phyloP scores from a whole-genome alignment of 148 eudicot genomes.

The Limonium bicolor region DNA sequence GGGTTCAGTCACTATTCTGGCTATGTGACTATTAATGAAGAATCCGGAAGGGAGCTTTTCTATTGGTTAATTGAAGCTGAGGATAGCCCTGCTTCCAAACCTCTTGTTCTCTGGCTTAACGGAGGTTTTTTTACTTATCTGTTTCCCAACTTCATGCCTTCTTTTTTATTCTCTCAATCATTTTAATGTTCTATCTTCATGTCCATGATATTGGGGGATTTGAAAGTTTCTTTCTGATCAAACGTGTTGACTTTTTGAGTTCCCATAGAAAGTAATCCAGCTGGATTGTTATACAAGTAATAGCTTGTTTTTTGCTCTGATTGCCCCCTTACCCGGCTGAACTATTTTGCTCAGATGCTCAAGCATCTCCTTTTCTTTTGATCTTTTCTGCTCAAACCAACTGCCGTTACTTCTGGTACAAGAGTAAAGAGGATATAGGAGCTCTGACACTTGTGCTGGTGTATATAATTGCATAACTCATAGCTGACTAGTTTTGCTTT shows the following conservation, averaged over 20 bases:
- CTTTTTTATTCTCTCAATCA: not conserved
- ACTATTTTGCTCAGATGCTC: too few species aligned
- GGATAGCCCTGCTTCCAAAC: constrained; percentile 62
- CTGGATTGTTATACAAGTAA: not conserved
- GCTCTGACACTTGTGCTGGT: too few species aligned
- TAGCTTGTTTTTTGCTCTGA: not conserved
- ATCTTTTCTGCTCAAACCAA: too few species aligned
- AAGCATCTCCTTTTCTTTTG: too few species aligned
- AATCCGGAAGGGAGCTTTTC: constrained; percentile 62
- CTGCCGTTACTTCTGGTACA: too few species aligned
- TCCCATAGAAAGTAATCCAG: not conserved
- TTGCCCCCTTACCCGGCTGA: too few species aligned
- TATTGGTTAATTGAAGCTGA: constrained; percentile 80
- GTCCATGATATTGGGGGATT: not conserved
- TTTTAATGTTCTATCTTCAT: not conserved
- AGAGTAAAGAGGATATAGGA: too few species aligned
- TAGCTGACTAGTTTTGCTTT: not conserved
- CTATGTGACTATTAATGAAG: constrained; percentile 53
- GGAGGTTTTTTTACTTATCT: constrained; percentile 47
- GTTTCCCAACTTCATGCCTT: not conserved
- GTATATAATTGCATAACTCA: not conserved
- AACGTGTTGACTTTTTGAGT: not conserved
- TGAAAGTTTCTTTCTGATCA: not conserved
- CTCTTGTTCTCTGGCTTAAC: constrained; percentile 85
- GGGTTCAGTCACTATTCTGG: constrained; percentile 66